Percentiles rank a stretch among this genome's conserved stretches.
phyloP scores from a whole-genome alignment of 805 yeast genomes.

The Tetrapisispora phaffii region DNA sequence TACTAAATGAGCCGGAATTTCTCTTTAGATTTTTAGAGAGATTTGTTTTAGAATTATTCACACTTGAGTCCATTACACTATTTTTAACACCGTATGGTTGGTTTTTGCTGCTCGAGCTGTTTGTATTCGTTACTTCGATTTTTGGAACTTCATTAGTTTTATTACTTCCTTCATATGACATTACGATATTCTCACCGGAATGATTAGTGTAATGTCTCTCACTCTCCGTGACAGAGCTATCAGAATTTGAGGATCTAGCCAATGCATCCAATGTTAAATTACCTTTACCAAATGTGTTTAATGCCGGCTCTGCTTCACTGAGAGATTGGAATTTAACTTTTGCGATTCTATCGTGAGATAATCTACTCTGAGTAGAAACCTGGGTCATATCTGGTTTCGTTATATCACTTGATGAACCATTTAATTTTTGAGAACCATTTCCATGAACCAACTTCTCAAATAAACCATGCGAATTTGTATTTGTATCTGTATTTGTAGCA shows the following conservation, averaged over 20 bases:
- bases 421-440: background rate
- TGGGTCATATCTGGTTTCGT: background rate
- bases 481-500: background rate
- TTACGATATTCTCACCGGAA: background rate
- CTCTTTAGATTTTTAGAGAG: background rate
- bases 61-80: background rate
- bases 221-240: background rate
- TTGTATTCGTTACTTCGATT: background rate
- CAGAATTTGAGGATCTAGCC: conserved; percentile 5
- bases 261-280: conserved; percentile 36
- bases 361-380: background rate
- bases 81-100: background rate
- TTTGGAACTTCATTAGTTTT: background rate
- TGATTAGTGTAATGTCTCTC: background rate
- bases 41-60: background rate
- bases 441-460: background rate
- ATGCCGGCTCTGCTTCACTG: conserved; percentile 28
- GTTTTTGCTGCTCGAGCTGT: background rate
- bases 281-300: conserved; percentile 47
- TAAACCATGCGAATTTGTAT: background rate
- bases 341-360: conserved; percentile 6
- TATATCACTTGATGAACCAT: background rate
- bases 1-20: conserved; percentile 2
- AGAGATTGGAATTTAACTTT: conserved; percentile 28
- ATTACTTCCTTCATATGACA: background rate